phyloP scores from a whole-genome alignment of 805 yeast genomes.

The Starmerella stigmatis region DNA sequence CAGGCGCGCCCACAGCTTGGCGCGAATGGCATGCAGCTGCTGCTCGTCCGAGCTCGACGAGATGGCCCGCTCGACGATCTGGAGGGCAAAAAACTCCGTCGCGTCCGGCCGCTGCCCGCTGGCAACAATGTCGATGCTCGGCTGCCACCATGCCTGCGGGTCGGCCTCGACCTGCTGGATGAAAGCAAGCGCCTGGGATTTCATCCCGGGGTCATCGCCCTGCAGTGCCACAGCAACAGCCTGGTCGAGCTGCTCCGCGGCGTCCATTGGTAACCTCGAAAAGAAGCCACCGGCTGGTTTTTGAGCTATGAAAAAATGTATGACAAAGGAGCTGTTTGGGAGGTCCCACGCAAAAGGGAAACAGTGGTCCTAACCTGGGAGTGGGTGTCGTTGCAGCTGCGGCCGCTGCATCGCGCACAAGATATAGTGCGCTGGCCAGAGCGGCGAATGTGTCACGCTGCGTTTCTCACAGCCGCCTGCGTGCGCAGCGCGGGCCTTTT shows the following conservation, averaged over 20 bases:
- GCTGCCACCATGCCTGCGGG: slow-evolving; percentile 38
- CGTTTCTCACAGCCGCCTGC: not conserved
- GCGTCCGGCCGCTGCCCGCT: slow-evolving; percentile 37
- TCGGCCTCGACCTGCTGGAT: slow-evolving; percentile 37
- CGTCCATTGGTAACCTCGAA: slow-evolving; percentile 14
- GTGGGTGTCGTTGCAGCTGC: too few species aligned
- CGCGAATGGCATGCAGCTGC: slow-evolving; percentile 40
- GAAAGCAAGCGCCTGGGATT: slow-evolving; percentile 41
- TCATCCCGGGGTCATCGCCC: slow-evolving; percentile 49
- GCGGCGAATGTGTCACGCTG: too few species aligned
- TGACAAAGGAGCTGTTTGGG: slow-evolving; percentile 9
- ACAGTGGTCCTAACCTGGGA: too few species aligned
- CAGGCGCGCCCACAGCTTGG: slow-evolving; percentile 40
- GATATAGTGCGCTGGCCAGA: not conserved
- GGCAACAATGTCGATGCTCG: slow-evolving; percentile 36
- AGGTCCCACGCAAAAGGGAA: not conserved
- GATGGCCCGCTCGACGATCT: slow-evolving; percentile 43
- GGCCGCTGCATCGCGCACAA: too few species aligned
- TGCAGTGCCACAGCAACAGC: slow-evolving; percentile 78
- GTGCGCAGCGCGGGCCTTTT: not conserved
- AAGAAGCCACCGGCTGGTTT: slow-evolving; percentile 3
- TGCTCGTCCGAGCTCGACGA: slow-evolving; percentile 38
- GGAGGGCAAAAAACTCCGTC: slow-evolving; percentile 56
- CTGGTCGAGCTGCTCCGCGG: slow-evolving; percentile 59
- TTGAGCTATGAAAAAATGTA: slow-evolving; percentile 6